Percentiles rank a stretch among this genome's conserved stretches.
Conservation (phyloP, 352 stramenopile genomes). For the Globisporangium cederbergense region DNA sequence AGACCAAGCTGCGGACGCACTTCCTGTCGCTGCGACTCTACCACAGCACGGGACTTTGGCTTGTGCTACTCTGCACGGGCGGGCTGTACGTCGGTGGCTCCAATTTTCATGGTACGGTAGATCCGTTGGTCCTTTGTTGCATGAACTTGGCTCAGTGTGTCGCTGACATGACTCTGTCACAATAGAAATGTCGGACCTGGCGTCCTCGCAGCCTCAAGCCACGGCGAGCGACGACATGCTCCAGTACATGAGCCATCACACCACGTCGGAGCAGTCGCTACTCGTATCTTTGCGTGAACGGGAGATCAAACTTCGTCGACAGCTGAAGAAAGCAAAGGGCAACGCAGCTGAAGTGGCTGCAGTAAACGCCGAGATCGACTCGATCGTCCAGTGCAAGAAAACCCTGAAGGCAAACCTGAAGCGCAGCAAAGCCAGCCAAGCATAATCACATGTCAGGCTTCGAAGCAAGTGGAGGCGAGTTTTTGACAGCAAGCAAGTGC, state of each 20-base stretch:
- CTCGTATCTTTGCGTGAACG: slow-evolving; percentile 50
- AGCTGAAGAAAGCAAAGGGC: slow-evolving; percentile 25
- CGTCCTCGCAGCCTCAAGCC: neutral
- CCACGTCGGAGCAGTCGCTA: slow-evolving; percentile 40
- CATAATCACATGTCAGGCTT: neutral
- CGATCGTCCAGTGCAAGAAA: slow-evolving; percentile 52
- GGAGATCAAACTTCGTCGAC: slow-evolving; percentile 46
- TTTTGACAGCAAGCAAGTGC: slow-evolving; percentile 1
- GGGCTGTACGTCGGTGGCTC: slow-evolving; percentile 69
- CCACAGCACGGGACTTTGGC: slow-evolving; percentile 76
- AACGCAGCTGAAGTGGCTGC: slow-evolving; percentile 24
- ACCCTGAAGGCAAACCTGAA: slow-evolving; percentile 60
- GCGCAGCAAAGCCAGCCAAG: slow-evolving; percentile 24
- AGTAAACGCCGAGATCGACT: slow-evolving; percentile 50
- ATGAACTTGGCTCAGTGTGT: neutral
- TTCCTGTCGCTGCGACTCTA: slow-evolving; percentile 61
- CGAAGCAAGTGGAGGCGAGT: neutral
- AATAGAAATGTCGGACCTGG: slow-evolving; percentile 53
- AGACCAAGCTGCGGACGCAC: slow-evolving; percentile 65
- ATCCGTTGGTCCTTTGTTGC: neutral
- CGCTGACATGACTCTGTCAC: neutral
- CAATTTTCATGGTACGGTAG: slow-evolving; percentile 40
- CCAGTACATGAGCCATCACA: slow-evolving; percentile 19
- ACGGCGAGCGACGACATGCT: slow-evolving; percentile 14
- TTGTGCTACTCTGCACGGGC: slow-evolving; percentile 74